Evolutionary conservation across 441 rosid species (phyloP).

Genomic region (Populus trichocarpa): DNA sequence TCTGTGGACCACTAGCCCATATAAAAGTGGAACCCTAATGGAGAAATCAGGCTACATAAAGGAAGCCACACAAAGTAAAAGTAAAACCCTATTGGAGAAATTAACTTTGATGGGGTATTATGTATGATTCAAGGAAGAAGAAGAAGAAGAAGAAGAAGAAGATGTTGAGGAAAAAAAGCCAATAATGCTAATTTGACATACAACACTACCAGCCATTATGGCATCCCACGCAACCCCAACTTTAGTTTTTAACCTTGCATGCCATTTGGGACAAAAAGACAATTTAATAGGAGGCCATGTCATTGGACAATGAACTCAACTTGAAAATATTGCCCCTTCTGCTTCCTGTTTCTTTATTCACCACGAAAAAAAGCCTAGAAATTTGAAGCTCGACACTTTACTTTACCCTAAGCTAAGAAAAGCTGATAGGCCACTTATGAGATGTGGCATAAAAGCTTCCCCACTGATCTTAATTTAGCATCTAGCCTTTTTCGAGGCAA

Average conservation of each 20-base stretch:
- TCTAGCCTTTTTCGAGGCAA: neutral
- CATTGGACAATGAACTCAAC: neutral
- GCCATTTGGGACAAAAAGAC: neutral
- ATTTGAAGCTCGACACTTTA: conserved; percentile 2
- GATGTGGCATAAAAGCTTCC: neutral
- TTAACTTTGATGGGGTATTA: neutral
- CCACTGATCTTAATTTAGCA: neutral
- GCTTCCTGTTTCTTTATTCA: neutral
- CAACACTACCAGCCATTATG: neutral
- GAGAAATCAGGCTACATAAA: neutral
- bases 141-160: neutral
- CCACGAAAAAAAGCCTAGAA: neutral
- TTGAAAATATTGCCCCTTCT: too few species aligned
- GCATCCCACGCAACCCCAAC: neutral
- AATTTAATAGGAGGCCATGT: neutral
- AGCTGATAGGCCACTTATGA: neutral
- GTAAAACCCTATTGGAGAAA: neutral
- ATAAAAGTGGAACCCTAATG: neutral
- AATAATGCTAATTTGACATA: neutral
- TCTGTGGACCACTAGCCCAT: neutral
- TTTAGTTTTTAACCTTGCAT: neutral
- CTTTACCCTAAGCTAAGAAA: neutral
- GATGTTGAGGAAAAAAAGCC: neutral
- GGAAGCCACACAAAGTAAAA: too few species aligned
- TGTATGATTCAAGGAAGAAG: too few species aligned